phyloP scores from a whole-genome alignment of 2,329 filamentous ascomycete species.

The Neoscytalidium dimidiatum region DNA sequence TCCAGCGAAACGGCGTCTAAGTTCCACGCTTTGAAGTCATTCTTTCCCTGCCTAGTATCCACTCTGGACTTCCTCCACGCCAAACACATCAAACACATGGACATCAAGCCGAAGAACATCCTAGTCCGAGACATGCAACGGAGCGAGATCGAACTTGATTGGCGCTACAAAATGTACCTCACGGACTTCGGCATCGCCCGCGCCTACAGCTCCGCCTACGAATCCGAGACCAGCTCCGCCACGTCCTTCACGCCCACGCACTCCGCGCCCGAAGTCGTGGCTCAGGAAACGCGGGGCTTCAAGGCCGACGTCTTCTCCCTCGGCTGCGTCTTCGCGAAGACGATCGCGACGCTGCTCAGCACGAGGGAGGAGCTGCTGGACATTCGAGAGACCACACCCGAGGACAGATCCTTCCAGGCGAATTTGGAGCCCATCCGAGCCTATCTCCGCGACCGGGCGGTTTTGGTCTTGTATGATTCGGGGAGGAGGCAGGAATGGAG shows the following conservation, averaged over 20 bases:
- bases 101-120: conserved; percentile 29
- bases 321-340: conserved; percentile 28
- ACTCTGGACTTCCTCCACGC: conserved; percentile 28
- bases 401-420: no score
- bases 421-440: no score
- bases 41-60: conserved; percentile 38
- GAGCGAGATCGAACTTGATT: neutral
- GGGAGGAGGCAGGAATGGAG: no score
- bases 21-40: conserved; percentile 21
- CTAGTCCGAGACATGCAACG: conserved; percentile 9
- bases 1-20: no score
- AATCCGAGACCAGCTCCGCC: conserved; percentile 24
- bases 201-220: conserved; percentile 26
- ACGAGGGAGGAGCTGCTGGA: neutral
- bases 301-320: conserved; percentile 33
- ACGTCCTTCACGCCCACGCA: conserved; percentile 35
- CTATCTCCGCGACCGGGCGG: no score
- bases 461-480: no score
- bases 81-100: conserved; percentile 26
- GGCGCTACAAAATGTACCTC: neutral
- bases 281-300: conserved; percentile 30
- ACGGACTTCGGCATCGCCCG: conserved; percentile 11
- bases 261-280: conserved; percentile 36
- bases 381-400: neutral
- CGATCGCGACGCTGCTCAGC: neutral